Conservation (phyloP, 2,329 filamentous ascomycete species). For the Tolypocladium paradoxum region DNA sequence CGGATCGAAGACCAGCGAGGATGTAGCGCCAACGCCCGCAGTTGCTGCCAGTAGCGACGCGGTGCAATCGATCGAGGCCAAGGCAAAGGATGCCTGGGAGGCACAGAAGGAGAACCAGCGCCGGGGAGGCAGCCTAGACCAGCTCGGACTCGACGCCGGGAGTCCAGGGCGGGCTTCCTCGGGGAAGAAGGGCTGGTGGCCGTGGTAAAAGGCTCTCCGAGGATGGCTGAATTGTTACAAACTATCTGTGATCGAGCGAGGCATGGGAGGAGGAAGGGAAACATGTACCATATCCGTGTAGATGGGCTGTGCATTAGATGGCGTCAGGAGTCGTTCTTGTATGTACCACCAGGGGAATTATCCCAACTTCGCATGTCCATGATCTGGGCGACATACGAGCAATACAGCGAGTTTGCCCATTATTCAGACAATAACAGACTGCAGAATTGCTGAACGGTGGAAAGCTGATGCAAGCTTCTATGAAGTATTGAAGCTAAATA, state of each 20-base stretch:
- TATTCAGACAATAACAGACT: not conserved
- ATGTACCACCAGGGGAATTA: slow-evolving; percentile 17
- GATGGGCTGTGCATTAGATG: slow-evolving; percentile 34
- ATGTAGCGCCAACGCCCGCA: slow-evolving; percentile 1
- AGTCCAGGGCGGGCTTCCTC: slow-evolving; percentile 11
- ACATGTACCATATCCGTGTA: slow-evolving; percentile 32
- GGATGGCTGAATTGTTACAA: not conserved
- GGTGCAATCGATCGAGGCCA: slow-evolving; percentile 19
- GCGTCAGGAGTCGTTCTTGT: slow-evolving; percentile 28
- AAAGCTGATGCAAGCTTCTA: not conserved
- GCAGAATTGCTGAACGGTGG: not conserved
- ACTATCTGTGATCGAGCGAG: slow-evolving; percentile 3
- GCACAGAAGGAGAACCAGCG: slow-evolving; percentile 40
- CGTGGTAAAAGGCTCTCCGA: slow-evolving; percentile 19
- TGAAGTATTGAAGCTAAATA: not conserved
- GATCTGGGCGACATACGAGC: not conserved
- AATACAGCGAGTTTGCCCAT: not conserved
- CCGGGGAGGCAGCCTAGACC: slow-evolving; percentile 39
- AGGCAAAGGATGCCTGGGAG: slow-evolving; percentile 34
- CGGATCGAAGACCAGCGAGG: slow-evolving; percentile 5
- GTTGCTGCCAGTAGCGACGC: slow-evolving; percentile 6
- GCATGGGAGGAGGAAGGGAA: slow-evolving; percentile 5
- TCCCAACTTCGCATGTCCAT: slow-evolving; percentile 4
- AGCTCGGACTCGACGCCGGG: slow-evolving; percentile 29
- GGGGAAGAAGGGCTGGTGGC: slow-evolving; percentile 40